phyloP scores from a whole-genome alignment of 805 yeast species.

The Ogataea nitratoaversa region DNA sequence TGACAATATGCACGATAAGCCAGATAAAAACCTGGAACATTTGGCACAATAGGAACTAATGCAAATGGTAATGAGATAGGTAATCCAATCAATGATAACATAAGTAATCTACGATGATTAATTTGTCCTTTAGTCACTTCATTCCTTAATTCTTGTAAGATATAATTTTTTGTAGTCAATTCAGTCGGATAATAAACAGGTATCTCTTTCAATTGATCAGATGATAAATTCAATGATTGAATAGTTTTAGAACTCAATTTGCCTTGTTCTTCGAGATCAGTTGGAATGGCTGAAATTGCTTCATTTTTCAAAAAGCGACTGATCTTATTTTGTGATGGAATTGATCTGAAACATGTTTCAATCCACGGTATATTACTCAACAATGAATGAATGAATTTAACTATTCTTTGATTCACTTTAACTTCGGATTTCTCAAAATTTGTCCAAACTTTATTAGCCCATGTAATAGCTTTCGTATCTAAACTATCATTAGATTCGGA shows the following conservation, averaged over 20 bases:
- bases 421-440: constrained; percentile 52
- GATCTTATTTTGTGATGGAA: constrained; percentile 66
- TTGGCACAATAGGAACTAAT: constrained; percentile 80
- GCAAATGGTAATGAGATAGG: constrained; percentile 83
- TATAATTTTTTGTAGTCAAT: neutral
- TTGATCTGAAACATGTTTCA: constrained; percentile 68
- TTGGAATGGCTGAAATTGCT: too few relatives aligned
- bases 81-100: constrained; percentile 51
- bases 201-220: constrained; percentile 32
- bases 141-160: constrained; percentile 11
- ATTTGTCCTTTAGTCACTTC: constrained; percentile 26
- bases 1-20: constrained; percentile 82
- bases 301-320: constrained; percentile 42
- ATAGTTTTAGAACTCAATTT: constrained; percentile 5
- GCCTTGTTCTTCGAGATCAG: too few relatives aligned
- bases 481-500: constrained; percentile 30
- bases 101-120: constrained; percentile 53
- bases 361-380: constrained; percentile 71
- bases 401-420: constrained; percentile 56
- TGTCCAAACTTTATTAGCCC: constrained; percentile 60
- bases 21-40: constrained; percentile 86
- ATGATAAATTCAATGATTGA: constrained; percentile 5
- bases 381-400: constrained; percentile 45
- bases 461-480: constrained; percentile 39
- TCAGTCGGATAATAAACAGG: constrained; percentile 48